phyloP scores from a whole-genome alignment of 2,329 filamentous ascomycete genomes.

The Penicillium sp. region DNA sequence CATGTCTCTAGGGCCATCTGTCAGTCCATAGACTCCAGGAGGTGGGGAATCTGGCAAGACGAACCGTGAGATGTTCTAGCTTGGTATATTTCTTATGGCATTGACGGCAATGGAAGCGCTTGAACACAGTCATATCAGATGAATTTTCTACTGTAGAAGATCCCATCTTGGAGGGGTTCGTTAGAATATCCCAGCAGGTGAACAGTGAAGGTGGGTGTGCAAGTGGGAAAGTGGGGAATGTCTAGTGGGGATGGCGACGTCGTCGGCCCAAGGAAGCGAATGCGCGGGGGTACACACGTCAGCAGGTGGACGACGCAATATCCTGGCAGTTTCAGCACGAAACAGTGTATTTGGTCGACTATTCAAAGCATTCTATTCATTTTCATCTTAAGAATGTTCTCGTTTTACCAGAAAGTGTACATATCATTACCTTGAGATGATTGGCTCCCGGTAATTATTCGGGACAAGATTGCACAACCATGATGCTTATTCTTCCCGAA shows the following conservation, averaged over 20 bases:
- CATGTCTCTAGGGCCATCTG: conserved; percentile 12
- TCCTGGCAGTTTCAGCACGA: neutral
- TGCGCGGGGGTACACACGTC: neutral
- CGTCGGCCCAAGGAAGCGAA: neutral
- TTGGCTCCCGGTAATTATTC: too few species aligned
- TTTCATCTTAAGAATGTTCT: too few species aligned
- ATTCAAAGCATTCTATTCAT: too few species aligned
- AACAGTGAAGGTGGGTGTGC: neutral
- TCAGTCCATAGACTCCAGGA: neutral
- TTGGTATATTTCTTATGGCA: conserved; percentile 25
- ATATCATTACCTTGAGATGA: too few species aligned
- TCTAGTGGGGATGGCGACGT: neutral
- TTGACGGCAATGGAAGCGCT: conserved; percentile 18
- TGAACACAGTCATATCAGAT: neutral
- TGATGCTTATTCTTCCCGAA: too few species aligned
- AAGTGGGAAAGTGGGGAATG: conserved; percentile 10
- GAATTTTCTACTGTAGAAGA: neutral
- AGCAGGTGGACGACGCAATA: neutral
- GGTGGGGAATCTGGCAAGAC: neutral
- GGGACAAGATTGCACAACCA: too few species aligned
- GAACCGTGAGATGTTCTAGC: conserved; percentile 23
- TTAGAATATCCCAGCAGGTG: neutral
- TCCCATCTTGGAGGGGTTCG: neutral
- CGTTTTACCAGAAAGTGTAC: too few species aligned
- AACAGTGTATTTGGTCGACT: too few species aligned